Conservation (phyloP, 2,329 filamentous ascomycete genomes). For the Coniella vitis region DNA sequence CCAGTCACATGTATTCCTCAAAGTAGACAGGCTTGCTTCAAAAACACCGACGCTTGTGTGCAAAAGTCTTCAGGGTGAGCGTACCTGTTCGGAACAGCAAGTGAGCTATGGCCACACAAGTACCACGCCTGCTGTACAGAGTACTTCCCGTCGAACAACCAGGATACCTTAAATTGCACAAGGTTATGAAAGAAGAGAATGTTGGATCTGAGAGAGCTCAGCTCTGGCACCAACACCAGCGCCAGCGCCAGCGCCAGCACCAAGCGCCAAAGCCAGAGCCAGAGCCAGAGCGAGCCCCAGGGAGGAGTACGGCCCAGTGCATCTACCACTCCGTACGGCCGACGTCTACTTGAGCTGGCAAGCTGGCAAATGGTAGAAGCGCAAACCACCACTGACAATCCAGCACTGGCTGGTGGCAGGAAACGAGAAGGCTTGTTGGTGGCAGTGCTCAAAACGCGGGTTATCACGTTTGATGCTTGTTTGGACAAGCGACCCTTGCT, state of each 20-base stretch:
- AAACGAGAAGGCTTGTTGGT: not conserved
- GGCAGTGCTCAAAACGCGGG: slow-evolving; percentile 17
- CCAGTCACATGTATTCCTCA: not conserved
- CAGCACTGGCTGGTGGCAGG: too few species aligned
- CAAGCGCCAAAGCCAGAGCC: too few species aligned
- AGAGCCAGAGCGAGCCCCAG: not conserved
- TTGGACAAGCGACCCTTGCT: slow-evolving; percentile 32
- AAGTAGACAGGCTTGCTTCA: not conserved
- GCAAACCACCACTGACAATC: not conserved
- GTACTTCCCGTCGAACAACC: too few species aligned
- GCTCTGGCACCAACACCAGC: too few species aligned
- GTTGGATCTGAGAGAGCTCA: too few species aligned
- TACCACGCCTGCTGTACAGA: too few species aligned
- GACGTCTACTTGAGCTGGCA: not conserved
- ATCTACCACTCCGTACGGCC: not conserved
- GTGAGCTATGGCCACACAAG: not conserved
- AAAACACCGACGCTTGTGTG: too few species aligned
- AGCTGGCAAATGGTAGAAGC: too few species aligned
- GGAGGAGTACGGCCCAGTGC: not conserved
- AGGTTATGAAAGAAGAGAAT: too few species aligned
- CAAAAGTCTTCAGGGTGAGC: too few species aligned
- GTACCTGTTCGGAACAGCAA: not conserved
- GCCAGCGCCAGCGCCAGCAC: not conserved
- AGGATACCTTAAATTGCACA: too few species aligned
- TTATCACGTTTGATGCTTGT: slow-evolving; percentile 40